Conservation (phyloP, 768 basidiomycete genomes). For the Suillus bovinus region DNA sequence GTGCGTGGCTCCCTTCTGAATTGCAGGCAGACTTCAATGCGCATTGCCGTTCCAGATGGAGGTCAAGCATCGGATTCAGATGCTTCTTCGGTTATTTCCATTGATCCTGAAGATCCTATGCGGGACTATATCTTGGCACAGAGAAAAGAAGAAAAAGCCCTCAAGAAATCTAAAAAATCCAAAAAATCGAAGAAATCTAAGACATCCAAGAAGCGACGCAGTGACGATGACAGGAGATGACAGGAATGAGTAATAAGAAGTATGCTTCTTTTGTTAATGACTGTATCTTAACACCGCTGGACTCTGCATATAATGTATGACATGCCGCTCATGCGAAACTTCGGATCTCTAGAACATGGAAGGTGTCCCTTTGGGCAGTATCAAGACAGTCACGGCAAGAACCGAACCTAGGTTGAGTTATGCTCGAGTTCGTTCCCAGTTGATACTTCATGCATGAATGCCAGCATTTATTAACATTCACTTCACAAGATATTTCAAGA, state of each 20-base stretch:
- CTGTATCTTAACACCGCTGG: neutral
- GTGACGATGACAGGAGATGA: neutral
- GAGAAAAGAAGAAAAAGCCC: constrained; percentile 66
- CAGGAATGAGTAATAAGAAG: neutral
- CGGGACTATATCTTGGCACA: constrained; percentile 84
- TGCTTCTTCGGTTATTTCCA: constrained; percentile 58
- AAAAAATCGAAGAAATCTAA: constrained; percentile 64
- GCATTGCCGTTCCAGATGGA: constrained; percentile 40
- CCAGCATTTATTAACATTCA: too few relatives aligned
- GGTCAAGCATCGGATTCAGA: constrained; percentile 65
- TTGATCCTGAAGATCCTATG: constrained; percentile 99
- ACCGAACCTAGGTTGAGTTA: neutral
- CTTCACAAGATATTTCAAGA: too few relatives aligned
- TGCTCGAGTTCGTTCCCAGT: too few relatives aligned
- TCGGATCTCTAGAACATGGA: neutral
- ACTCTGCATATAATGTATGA: neutral
- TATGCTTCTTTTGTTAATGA: neutral
- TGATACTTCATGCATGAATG: too few relatives aligned
- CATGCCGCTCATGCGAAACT: constrained; percentile 2
- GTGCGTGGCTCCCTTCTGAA: constrained; percentile 36
- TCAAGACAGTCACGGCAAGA: neutral
- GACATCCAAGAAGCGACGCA: constrained; percentile 72
- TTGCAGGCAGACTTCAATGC: neutral
- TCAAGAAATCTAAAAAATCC: constrained; percentile 61
- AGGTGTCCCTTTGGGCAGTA: neutral